Percentiles rank a stretch among this genome's conserved stretches.
These are phyloP conservation scores for Gilbertella persicaria DNA, from an alignment of 371 early-diverging fungal genomes.

Conservation along the genomic window DNA sequence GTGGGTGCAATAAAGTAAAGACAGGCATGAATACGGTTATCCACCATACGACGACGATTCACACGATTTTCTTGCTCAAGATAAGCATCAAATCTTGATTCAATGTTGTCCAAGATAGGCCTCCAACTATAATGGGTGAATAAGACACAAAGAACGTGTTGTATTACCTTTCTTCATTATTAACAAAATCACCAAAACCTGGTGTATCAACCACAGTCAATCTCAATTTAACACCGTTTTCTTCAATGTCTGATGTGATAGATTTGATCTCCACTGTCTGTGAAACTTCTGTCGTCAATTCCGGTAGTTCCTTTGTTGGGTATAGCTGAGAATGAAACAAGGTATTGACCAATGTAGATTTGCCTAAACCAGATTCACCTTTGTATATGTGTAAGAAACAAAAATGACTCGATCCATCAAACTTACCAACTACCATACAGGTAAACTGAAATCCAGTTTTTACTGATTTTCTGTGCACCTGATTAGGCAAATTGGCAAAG, in stretches of 20 bases:
- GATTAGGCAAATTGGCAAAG: conserved; percentile 97
- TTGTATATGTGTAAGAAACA: background rate
- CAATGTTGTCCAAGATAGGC: conserved; percentile 94
- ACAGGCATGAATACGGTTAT: conserved; percentile 96
- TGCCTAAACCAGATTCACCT: conserved; percentile 96
- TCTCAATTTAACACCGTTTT: conserved; percentile 87
- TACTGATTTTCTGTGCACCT: conserved; percentile 96
- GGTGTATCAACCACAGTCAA: conserved; percentile 95
- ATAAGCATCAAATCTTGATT: conserved; percentile 91
- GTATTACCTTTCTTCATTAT: conserved; percentile 83
- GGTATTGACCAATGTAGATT: conserved; percentile 98
- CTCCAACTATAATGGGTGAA: conserved; percentile 67
- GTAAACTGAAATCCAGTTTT: conserved; percentile 99
- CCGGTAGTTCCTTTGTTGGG: conserved; percentile 62
- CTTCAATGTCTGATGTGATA: conserved; percentile 82
- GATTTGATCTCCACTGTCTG: conserved; percentile 93
- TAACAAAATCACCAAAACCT: conserved; percentile 92
- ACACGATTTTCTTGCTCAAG: conserved; percentile 92
- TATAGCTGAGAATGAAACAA: conserved; percentile 84
- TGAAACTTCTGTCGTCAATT: conserved; percentile 78
- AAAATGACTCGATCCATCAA: background rate
- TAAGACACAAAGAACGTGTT: background rate
- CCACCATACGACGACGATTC: conserved; percentile 82
- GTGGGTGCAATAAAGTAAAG: conserved; percentile 98
- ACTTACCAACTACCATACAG: conserved; percentile 91